Evolutionary conservation across 805 yeast genomes (phyloP).

Genomic region (Saturnispora diversa): DNA sequence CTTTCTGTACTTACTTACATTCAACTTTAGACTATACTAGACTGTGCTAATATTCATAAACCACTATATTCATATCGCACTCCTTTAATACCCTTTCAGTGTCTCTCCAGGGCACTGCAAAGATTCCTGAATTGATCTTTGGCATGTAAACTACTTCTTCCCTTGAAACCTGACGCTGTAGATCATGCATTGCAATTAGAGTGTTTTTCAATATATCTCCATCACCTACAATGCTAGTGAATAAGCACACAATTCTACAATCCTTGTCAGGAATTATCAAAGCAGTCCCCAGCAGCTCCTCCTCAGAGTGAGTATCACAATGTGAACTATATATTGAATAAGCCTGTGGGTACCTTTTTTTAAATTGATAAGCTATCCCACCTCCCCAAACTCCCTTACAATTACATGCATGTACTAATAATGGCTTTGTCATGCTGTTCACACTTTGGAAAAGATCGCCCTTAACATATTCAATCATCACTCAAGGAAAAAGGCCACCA

Average conservation of each 20-base stretch:
- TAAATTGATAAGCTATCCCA: conserved; percentile 63
- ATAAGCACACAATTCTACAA: conserved; percentile 55
- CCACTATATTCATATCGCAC: conserved; percentile 32
- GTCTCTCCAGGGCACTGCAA: conserved; percentile 68
- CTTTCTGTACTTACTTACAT: no score
- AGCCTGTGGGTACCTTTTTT: conserved; percentile 46
- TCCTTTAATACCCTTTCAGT: conserved; percentile 48
- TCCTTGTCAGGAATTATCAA: conserved; percentile 35
- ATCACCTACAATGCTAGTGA: conserved; percentile 53
- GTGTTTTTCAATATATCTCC: conserved; percentile 49
- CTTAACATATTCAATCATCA: conserved; percentile 34
- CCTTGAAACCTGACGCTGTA: conserved; percentile 32
- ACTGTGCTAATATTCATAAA: conserved; percentile 41
- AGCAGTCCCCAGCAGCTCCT: conserved; percentile 46
- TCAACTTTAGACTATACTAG: neutral
- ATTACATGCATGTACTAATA: conserved; percentile 74
- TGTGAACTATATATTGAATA: conserved; percentile 39
- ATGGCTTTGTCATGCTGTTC: conserved; percentile 20
- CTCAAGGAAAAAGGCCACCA: conserved; percentile 10
- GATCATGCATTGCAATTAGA: conserved; percentile 37
- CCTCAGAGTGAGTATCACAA: conserved; percentile 30
- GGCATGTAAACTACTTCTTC: conserved; percentile 49
- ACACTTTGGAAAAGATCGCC: conserved; percentile 48
- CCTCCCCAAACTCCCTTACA: conserved; percentile 79
- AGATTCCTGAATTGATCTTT: conserved; percentile 71